phyloP scores from a whole-genome alignment of 345 rosid species.

The Cardiospermum halicacabum region DNA sequence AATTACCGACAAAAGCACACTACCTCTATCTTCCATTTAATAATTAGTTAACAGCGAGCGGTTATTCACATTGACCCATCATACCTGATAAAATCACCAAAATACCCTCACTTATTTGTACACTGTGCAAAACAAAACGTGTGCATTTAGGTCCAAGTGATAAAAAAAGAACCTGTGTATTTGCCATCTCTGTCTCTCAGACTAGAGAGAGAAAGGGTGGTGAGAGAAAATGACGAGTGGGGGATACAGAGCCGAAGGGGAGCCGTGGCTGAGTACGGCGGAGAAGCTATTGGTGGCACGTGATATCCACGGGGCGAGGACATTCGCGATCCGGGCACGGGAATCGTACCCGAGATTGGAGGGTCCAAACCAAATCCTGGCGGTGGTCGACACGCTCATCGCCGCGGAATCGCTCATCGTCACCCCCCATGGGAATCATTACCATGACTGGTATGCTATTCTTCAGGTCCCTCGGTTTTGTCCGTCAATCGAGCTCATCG shows the following conservation, averaged over 20 bases:
- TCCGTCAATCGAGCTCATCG: constrained; percentile 62
- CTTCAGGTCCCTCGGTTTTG: constrained; percentile 68
- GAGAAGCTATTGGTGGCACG: constrained; percentile 75
- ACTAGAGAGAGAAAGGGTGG: constrained; percentile 13
- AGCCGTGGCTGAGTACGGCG: constrained; percentile 78
- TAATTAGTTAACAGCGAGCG: neutral
- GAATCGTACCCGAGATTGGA: constrained; percentile 67
- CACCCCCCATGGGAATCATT: constrained; percentile 18
- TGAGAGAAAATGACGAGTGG: constrained; percentile 31
- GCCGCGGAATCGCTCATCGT: constrained; percentile 45
- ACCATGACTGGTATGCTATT: constrained; percentile 73
- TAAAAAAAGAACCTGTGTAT: neutral
- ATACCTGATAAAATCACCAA: neutral
- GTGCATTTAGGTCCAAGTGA: constrained; percentile 5
- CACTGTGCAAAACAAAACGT: neutral
- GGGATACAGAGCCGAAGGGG: constrained; percentile 57
- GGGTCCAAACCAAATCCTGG: constrained; percentile 62
- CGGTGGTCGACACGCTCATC: constrained; percentile 72
- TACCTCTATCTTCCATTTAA: neutral
- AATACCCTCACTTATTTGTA: neutral
- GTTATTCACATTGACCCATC: no score
- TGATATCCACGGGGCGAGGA: constrained; percentile 73
- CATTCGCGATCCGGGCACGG: constrained; percentile 79
- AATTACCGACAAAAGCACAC: no score
- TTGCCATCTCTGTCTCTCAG: neutral